Evolutionary conservation across 2,329 filamentous ascomycete species (phyloP).

Genomic region (Blastomyces silverae): DNA sequence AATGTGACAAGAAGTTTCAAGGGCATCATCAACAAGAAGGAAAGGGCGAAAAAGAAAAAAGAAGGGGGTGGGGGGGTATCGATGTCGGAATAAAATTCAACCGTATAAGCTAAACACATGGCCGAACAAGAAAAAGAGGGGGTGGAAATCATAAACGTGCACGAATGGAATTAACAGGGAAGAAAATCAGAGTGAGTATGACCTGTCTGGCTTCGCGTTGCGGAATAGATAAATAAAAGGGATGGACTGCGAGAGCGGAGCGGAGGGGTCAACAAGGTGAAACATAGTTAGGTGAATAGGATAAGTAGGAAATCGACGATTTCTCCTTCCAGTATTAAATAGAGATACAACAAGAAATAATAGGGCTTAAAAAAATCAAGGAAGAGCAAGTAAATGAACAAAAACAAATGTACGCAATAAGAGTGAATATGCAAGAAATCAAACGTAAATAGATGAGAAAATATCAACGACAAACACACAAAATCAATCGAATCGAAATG

Average conservation of each 20-base stretch:
- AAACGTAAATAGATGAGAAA: neutral
- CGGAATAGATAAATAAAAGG: neutral
- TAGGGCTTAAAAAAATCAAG: neutral
- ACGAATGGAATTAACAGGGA: neutral
- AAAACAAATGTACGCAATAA: constrained; percentile 4
- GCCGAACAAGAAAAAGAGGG: neutral
- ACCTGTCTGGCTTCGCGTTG: neutral
- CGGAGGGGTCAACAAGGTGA: neutral
- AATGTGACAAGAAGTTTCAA: neutral
- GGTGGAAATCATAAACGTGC: neutral
- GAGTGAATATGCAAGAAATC: neutral
- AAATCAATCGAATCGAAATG: neutral
- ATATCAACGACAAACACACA: neutral
- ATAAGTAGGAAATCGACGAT: neutral
- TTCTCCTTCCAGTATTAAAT: constrained; percentile 10
- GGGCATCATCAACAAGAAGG: neutral
- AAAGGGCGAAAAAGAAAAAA: neutral
- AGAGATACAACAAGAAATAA: neutral
- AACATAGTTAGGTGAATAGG: neutral
- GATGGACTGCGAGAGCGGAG: neutral
- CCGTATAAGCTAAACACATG: neutral
- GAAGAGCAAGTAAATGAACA: neutral
- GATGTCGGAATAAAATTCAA: constrained; percentile 8
- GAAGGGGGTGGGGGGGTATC: constrained; percentile 6
- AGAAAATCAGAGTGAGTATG: neutral